These are phyloP conservation scores for Malus orientalis DNA, from an alignment of 306 rosid genomes.

Conservation along the genomic window DNA sequence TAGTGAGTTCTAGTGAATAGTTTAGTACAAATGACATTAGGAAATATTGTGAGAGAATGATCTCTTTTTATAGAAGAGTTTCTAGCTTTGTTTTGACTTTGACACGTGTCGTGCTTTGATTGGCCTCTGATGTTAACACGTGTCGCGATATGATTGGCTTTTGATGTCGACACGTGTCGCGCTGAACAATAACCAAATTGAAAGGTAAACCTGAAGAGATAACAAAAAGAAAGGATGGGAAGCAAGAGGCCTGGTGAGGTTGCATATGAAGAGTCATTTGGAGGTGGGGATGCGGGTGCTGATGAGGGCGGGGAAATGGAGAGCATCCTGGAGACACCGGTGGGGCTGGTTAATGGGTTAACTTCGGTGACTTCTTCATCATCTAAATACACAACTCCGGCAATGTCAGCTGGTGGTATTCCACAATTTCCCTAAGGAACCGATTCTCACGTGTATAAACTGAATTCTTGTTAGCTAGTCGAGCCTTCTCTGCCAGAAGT, in stretches of 20 bases:
- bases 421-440: conserved; percentile 87
- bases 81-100: no score
- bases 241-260: neutral
- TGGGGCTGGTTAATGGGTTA: conserved; percentile 38
- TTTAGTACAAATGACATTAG: no score
- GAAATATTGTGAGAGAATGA: no score
- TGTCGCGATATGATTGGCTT: no score
- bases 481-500: conserved; percentile 85
- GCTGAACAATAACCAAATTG: no score
- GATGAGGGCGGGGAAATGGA: conserved; percentile 46
- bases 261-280: conserved; percentile 18
- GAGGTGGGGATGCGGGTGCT: conserved; percentile 17
- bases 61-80: no score
- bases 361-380: conserved; percentile 85
- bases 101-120: no score
- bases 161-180: no score
- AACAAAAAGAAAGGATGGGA: no score
- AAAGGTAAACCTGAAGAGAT: no score
- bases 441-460: conserved; percentile 84
- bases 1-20: no score
- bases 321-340: conserved; percentile 26
- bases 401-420: conserved; percentile 90
- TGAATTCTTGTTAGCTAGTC: conserved; percentile 75
- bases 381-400: conserved; percentile 73
- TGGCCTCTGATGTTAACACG: no score